Percentiles rank a stretch among this genome's conserved stretches.
These are phyloP conservation scores for Ganoderma sp. DNA, from an alignment of 1,284 basidiomycete species.

Conservation along the genomic window DNA sequence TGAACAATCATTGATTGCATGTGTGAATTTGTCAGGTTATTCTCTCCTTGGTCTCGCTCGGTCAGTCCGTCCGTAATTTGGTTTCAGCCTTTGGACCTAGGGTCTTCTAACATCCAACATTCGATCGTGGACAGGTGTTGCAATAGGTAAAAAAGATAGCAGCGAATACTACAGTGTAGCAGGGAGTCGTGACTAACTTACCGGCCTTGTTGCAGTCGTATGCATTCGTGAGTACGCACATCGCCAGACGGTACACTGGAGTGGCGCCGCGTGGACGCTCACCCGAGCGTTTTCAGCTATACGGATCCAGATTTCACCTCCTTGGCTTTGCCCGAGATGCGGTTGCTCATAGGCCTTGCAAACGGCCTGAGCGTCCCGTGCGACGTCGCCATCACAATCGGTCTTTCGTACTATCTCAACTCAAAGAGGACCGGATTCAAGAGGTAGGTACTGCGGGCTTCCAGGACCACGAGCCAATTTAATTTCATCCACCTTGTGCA, in stretches of 20 bases:
- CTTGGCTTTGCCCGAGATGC: neutral
- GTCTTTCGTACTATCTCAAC: neutral
- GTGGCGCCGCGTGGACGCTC: neutral
- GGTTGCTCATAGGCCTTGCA: neutral
- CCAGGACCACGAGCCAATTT: neutral
- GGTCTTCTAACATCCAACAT: too few species aligned
- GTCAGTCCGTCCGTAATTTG: too few species aligned
- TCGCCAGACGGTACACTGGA: neutral
- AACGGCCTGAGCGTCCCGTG: neutral
- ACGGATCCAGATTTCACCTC: neutral
- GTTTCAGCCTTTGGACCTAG: too few species aligned
- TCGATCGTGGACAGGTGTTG: too few species aligned
- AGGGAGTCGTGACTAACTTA: too few species aligned
- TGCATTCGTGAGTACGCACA: neutral
- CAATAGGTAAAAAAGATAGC: too few species aligned
- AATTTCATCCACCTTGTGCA: neutral
- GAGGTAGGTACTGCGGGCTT: neutral
- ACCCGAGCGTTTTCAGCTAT: neutral
- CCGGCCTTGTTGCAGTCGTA: neutral
- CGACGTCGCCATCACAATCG: neutral
- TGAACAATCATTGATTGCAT: too few species aligned
- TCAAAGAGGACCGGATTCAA: neutral
- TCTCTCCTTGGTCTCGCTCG: too few species aligned
- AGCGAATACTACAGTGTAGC: too few species aligned
- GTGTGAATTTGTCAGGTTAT: too few species aligned